Percentiles rank a stretch among this genome's conserved stretches.
Conservation (phyloP, 768 basidiomycete species). For the Chalciporus sphaerocephalus region DNA sequence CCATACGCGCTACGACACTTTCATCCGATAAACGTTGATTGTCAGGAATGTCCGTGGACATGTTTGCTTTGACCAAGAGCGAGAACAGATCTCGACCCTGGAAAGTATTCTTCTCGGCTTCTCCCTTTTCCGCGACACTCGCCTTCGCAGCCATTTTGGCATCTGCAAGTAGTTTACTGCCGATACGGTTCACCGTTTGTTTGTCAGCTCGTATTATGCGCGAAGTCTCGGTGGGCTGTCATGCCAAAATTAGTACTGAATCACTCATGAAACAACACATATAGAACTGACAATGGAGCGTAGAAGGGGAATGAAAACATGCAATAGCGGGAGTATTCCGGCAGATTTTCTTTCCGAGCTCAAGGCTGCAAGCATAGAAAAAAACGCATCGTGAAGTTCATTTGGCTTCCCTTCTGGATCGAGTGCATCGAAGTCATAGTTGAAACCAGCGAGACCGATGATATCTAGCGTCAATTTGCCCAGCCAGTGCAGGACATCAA, state of each 20-base stretch:
- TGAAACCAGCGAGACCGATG: too few species aligned
- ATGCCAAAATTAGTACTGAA: not conserved
- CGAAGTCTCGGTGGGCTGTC: conserved; percentile 21
- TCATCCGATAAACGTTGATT: conserved; percentile 54
- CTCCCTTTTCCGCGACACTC: conserved; percentile 20
- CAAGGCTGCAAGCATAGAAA: conserved; percentile 27
- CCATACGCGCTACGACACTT: conserved; percentile 55
- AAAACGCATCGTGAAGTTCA: conserved; percentile 33
- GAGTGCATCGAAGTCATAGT: too few species aligned
- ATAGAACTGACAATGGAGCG: conserved; percentile 37
- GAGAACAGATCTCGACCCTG: conserved; percentile 53
- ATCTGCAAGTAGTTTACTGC: conserved; percentile 42
- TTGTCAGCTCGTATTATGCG: conserved; percentile 29
- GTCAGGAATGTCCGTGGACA: conserved; percentile 52
- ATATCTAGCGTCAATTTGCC: too few species aligned
- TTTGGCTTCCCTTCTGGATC: conserved; percentile 24
- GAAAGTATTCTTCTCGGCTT: conserved; percentile 32
- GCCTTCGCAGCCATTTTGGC: conserved; percentile 42
- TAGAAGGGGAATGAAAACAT: conserved; percentile 34
- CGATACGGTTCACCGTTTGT: conserved; percentile 47
- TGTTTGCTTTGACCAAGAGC: too few species aligned
- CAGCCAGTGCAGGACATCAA: conserved; percentile 35
- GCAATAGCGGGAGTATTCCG: conserved; percentile 30
- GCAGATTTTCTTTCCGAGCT: conserved; percentile 3
- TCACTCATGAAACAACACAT: too few species aligned